phyloP scores from a whole-genome alignment of 495 filamentous ascomycete species.

The Aspergillus taichungensis region DNA sequence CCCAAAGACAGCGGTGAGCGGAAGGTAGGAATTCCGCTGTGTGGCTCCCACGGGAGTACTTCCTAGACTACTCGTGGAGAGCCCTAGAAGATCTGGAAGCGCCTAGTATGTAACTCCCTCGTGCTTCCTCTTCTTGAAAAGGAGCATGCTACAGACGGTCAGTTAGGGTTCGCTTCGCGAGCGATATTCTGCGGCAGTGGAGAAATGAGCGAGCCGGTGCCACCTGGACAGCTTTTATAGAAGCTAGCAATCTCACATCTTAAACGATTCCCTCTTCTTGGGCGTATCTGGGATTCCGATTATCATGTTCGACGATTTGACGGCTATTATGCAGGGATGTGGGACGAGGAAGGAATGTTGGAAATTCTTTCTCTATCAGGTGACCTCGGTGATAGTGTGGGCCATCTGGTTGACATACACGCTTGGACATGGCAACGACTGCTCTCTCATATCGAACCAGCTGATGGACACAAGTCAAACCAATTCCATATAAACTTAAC shows the following conservation, averaged over 20 bases:
- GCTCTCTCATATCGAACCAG: no score
- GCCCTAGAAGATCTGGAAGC: slow-evolving; percentile 4
- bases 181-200: slow-evolving; percentile 1
- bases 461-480: no score
- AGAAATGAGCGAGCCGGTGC: background rate
- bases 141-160: background rate
- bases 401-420: no score
- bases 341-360: no score
- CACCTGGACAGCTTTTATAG: background rate
- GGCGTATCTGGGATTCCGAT: no score
- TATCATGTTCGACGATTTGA: no score
- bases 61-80: slow-evolving; percentile 3
- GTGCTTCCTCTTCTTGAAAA: background rate
- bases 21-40: slow-evolving; percentile 7
- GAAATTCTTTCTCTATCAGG: no score
- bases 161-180: background rate
- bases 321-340: no score
- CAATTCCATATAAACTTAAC: no score
- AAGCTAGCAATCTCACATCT: background rate
- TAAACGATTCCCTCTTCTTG: background rate
- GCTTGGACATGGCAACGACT: no score
- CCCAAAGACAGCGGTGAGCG: slow-evolving; percentile 8
- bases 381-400: no score
- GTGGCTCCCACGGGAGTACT: slow-evolving; percentile 1
- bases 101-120: slow-evolving; percentile 4